A percentile compares a stretch with the other conserved stretches of the same genome.
Evolutionary conservation across 371 early-diverging fungal genomes (phyloP).

Genomic region (Apophysomyces variabilis): DNA sequence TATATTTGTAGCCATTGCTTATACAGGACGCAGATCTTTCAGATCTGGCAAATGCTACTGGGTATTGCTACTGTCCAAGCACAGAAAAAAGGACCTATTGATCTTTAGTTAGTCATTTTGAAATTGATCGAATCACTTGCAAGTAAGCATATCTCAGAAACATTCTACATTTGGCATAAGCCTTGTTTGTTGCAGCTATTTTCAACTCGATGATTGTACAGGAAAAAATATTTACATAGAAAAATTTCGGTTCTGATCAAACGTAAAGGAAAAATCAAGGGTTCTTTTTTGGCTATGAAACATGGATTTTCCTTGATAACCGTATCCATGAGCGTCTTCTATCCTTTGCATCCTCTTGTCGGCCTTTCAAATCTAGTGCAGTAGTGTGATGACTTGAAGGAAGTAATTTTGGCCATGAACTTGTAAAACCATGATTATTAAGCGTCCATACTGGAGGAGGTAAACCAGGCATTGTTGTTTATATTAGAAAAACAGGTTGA

Average conservation of each 20-base stretch:
- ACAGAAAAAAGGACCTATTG: no score
- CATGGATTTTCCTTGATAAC: constrained; percentile 1
- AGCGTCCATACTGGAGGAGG: constrained; percentile 2
- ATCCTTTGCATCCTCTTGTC: background rate
- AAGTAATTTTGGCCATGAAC: background rate
- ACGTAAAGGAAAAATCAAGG: background rate
- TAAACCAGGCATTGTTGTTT: constrained; percentile 7
- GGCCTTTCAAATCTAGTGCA: background rate
- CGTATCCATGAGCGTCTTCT: background rate
- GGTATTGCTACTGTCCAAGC: no score
- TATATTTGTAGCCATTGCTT: no score
- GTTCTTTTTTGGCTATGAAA: background rate
- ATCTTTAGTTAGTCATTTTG: no score
- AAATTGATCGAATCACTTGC: no score
- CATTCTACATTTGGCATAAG: no score
- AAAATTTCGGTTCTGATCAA: no score
- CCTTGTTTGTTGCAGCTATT: no score
- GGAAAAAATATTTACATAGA: background rate
- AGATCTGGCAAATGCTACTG: no score
- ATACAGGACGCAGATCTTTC: no score
- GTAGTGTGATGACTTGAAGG: background rate
- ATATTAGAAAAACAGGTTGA: background rate
- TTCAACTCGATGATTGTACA: no score
- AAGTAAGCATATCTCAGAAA: no score
- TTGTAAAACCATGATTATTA: background rate